Evolutionary conservation across 140 eudicot genomes (phyloP), one percentile per base, ranked within the genome.

Genomic region (Flaveria floridana): DNA sequence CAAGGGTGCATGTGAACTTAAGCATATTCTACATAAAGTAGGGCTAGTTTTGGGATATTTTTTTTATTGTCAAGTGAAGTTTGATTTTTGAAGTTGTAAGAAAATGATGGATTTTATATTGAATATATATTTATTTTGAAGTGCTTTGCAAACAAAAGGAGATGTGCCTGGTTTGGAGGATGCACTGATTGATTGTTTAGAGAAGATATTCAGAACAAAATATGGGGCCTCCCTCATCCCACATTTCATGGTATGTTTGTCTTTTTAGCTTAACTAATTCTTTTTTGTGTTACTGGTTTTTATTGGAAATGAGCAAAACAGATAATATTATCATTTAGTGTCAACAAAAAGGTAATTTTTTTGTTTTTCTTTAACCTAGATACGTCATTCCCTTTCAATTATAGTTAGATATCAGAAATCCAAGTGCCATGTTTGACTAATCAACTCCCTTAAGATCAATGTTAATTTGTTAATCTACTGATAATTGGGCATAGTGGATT

Each of bases 161-260:
- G 89, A 88, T 48, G 85, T 86, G 41, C 94, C 96, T 30, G 96
- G 89, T 51, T 78, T 93, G 55, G 96, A 88, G 63, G 81, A 78
- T 82, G 87, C 91, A 1, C 64, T 93, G 82, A 83, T 88, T 69
- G 86, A 80, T 72, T 88, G 91, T 82, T 80, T 90, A 55, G 98
- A 93, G 42, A 88, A 90, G 87, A 72, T 93, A 56, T 93, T 93
- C 79, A 82, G 18, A 74, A 88, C 98, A 2, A 90, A 86, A 37
- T 90, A 90, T 72, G 98, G 97, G 25, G 95, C 97, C 39, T 88
- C 98, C 15, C 91, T 93, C 83, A 88, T 93, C 61, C 96, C 98
- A 1, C 88, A 88, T 52, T 90, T 66, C 80, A 93, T 88, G 98
- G 98, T 93, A 83, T 59, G 79, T 48, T 50, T 76, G 14, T 20